Evolutionary conservation across 2,329 filamentous ascomycete genomes (phyloP).

Genomic region (Alternaria arbusti): DNA sequence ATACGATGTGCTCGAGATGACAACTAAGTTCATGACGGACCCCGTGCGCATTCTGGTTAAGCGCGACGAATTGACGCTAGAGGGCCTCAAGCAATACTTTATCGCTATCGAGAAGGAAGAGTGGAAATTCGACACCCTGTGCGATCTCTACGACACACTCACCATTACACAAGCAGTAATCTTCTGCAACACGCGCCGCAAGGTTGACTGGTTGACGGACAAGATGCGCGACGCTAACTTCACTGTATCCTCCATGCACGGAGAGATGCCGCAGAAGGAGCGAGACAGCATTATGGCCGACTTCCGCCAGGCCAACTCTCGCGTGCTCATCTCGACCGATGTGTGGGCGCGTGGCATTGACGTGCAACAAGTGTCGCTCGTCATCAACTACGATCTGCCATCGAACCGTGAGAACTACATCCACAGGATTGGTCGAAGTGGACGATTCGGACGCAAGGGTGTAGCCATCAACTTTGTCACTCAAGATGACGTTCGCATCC

Average conservation of each 20-base stretch:
- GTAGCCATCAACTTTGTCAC: constrained; percentile 99
- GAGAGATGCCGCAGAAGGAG: constrained; percentile 98
- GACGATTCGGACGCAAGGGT: constrained; percentile 95
- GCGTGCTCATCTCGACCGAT: constrained; percentile 96
- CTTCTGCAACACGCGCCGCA: constrained; percentile 98
- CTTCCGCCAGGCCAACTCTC: constrained; percentile 94
- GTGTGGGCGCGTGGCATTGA: constrained; percentile 99
- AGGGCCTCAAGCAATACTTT: constrained; percentile 98
- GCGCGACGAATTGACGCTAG: constrained; percentile 96
- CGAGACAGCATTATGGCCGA: constrained; percentile 99
- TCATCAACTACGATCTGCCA: constrained; percentile 98
- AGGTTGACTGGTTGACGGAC: constrained; percentile 99
- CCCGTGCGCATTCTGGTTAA: constrained; percentile 96
- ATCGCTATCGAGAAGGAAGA: constrained; percentile 99
- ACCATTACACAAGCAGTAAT: constrained; percentile 99
- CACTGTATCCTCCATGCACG: constrained; percentile 98
- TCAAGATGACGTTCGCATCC: constrained; percentile 94
- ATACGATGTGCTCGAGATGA: constrained; percentile 98
- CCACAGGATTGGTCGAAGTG: constrained; percentile 94
- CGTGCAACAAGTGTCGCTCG: constrained; percentile 95
- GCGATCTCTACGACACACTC: constrained; percentile 97
- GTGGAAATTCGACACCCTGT: constrained; percentile 99
- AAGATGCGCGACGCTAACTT: constrained; percentile 99
- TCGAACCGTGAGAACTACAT: constrained; percentile 99
- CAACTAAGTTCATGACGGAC: constrained; percentile 99